Conservation (phyloP, 1,139 yeast species). For the Geotrichum restrictum region DNA sequence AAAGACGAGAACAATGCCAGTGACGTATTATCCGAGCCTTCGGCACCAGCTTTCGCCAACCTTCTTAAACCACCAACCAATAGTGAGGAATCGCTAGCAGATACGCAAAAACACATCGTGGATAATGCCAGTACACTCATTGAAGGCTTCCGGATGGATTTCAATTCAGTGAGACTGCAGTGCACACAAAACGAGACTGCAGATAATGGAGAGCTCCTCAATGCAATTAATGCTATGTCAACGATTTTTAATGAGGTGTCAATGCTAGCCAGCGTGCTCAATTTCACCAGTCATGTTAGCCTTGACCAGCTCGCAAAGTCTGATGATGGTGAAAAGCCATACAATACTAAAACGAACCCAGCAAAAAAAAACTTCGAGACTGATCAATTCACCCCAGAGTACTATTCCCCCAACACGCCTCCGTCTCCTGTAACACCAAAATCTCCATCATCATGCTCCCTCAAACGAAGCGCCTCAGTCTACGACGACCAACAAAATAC, state of each 20-base stretch:
- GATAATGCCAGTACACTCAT: conserved; percentile 16
- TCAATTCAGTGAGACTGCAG: background rate
- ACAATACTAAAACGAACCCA: no score
- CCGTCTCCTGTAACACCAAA: background rate
- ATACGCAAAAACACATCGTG: conserved; percentile 14
- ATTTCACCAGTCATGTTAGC: conserved; percentile 14
- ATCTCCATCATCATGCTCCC: background rate
- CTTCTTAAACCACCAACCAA: conserved; percentile 15
- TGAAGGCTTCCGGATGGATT: conserved; percentile 12
- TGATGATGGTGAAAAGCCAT: no score
- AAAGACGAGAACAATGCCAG: conserved; percentile 3
- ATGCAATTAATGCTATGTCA: background rate
- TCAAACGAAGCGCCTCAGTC: background rate
- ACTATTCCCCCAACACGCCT: background rate
- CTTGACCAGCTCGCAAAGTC: background rate
- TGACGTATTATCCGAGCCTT: background rate
- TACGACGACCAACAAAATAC: background rate
- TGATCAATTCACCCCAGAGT: no score
- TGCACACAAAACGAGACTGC: background rate
- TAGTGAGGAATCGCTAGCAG: conserved; percentile 10
- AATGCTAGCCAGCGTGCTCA: conserved; percentile 16
- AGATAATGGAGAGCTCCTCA: background rate
- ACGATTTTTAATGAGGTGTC: conserved; percentile 9
- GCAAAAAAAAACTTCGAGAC: no score
- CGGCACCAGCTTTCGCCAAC: conserved; percentile 10